Base-by-base conservation (phyloP, 2,329 filamentous ascomycete species). In the Eurotiales sp. region DNA sequence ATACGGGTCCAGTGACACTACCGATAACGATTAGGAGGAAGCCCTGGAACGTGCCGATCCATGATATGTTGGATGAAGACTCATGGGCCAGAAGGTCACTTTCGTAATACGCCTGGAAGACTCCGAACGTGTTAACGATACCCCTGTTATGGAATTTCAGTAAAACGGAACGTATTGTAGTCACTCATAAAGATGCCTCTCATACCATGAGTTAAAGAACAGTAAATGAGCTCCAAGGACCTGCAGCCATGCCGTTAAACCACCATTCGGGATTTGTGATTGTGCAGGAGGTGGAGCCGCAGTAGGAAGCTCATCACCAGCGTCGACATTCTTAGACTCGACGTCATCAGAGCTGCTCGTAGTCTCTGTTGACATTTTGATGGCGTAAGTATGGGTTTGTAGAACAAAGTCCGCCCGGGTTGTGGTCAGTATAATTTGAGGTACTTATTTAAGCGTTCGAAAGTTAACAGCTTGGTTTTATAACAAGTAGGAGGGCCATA, bases 71-170 rank as follows among this genome's bases (percentile, higher is more conserved):
- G n/a, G 72, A 77, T 8, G 71, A 65, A 1, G 66, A 60, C 50
- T 64, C 52, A 29, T 58, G 51, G 29, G 61, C 55, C 3, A 76
- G 63, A 1, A 73, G 61, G 3, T 55, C 59, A 4, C 61, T 66
- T 42, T 70, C 66, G 61, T 79, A 79, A 55, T 74, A 78, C 17
- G 69, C 68, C 54, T 79, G 74, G 51, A 75, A 79, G 11, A 72
- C 69, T 8, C 77, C 76, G 57, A 74, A 78, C 1, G 68, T 71
- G 27, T 73, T 73, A 22, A 77, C 60, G 2, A 76, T 61, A 1
- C 75, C 75, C 50, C 50, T 52, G 12, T 40, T 12, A 3, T 45
- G 7, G 8, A 4, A 10, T 19, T 14, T 14, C 11, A 32, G 29
- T 32, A 12, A 34, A 8, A 34, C 14, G 8, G n/a, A n/a, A n/a